phyloP scores from a whole-genome alignment of 169 alveolate species.

The Babesia ovata region DNA sequence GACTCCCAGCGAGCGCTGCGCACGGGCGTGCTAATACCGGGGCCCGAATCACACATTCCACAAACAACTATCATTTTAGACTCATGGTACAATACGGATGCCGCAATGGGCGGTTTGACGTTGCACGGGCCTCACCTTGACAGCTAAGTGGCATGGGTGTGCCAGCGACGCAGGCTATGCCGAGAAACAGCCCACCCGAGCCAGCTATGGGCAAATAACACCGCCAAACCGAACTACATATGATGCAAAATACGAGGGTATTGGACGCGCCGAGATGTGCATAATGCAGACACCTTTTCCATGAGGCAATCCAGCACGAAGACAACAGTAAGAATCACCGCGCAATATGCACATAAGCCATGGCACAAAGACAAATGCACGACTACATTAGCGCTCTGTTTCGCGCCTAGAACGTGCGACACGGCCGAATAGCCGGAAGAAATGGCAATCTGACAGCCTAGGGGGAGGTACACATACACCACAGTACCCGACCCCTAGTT shows the following conservation, averaged over 20 bases:
- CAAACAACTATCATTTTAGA: neutral
- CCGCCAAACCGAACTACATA: neutral
- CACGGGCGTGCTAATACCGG: slow-evolving; percentile 21
- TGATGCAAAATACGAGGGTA: neutral
- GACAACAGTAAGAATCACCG: neutral
- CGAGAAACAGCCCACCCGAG: neutral
- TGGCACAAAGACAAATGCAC: neutral
- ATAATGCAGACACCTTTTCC: neutral
- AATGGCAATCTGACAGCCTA: no score
- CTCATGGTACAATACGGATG: no score
- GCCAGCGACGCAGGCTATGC: slow-evolving; percentile 7
- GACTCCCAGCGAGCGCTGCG: slow-evolving; percentile 7
- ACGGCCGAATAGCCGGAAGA: neutral
- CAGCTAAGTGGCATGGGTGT: neutral
- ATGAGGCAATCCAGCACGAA: neutral
- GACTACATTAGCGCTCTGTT: neutral
- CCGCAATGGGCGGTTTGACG: no score
- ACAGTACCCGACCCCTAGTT: no score
- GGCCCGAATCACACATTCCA: slow-evolving; percentile 29
- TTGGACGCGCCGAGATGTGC: neutral
- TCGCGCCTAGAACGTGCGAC: neutral
- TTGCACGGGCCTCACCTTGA: no score
- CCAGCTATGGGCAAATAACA: neutral
- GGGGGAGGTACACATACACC: no score
- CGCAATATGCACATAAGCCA: neutral